Conservation (phyloP, 352 stramenopile species). For the Globisporangium splendens region DNA sequence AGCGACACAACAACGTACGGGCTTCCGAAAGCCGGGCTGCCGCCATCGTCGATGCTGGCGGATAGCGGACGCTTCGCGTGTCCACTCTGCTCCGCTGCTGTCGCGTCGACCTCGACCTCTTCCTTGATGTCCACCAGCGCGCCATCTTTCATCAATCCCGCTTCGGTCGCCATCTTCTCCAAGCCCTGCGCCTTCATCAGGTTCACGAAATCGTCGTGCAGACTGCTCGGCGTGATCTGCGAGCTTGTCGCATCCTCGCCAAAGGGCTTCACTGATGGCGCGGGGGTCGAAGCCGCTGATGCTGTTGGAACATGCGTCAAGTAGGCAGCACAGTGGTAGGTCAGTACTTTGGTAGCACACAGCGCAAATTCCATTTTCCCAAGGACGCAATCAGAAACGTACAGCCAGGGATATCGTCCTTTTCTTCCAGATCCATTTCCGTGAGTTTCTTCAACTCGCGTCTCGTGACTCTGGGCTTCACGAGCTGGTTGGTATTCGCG, state of each 20-base stretch:
- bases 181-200: constrained; percentile 83
- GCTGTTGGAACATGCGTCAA: background rate
- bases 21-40: constrained; percentile 55
- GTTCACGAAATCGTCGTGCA: constrained; percentile 86
- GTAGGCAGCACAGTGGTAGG: background rate
- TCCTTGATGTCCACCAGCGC: constrained; percentile 57
- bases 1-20: constrained; percentile 36
- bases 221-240: constrained; percentile 57
- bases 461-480: constrained; percentile 57
- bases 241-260: constrained; percentile 30
- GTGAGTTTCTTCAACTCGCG: constrained; percentile 78
- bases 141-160: constrained; percentile 71
- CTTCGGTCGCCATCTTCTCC: constrained; percentile 81
- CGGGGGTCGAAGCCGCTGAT: background rate
- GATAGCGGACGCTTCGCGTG: constrained; percentile 27
- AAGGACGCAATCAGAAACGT: too few relatives aligned
- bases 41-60: constrained; percentile 16
- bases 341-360: too few relatives aligned
- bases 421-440: constrained; percentile 74
- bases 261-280: constrained; percentile 24
- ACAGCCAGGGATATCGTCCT: constrained; percentile 27
- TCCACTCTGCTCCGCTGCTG: constrained; percentile 1
- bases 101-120: constrained; percentile 20
- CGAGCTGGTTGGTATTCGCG: background rate
- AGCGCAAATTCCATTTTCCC: too few relatives aligned